A percentile compares a stretch with the other conserved stretches of the same genome.
phyloP scores from a whole-genome alignment of 1,284 basidiomycete species.

The Acaromyces ingoldii region DNA sequence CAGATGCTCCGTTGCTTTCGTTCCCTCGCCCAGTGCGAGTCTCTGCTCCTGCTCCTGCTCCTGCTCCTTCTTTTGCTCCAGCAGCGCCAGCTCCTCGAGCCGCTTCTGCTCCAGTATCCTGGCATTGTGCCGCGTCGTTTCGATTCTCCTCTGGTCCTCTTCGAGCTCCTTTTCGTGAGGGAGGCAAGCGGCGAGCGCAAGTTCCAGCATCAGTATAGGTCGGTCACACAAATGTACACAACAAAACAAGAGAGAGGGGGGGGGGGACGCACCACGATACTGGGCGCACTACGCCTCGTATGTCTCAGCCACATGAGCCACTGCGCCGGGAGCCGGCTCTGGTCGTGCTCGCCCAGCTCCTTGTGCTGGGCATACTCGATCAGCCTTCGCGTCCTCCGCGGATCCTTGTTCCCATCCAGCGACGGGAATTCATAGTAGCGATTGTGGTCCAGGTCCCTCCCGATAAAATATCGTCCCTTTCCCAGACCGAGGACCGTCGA shows the following conservation, averaged over 20 bases:
- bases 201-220: not conserved
- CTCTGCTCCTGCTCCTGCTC: not conserved
- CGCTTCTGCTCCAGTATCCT: constrained; percentile 8
- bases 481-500: constrained; percentile 30
- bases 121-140: constrained; percentile 17
- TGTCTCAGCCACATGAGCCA: constrained; percentile 49
- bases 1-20: not conserved
- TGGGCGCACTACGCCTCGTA: constrained; percentile 30
- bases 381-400: constrained; percentile 30
- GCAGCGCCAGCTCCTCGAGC: not conserved
- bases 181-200: too few relatives aligned
- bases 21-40: not conserved
- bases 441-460: constrained; percentile 38
- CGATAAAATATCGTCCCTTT: constrained; percentile 32
- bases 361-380: constrained; percentile 28
- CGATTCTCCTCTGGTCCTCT: constrained; percentile 12
- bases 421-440: constrained; percentile 40
- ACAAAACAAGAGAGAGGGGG: not conserved
- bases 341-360: constrained; percentile 38
- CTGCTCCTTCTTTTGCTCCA: constrained; percentile 2
- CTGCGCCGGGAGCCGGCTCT: constrained; percentile 39
- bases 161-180: constrained; percentile 8
- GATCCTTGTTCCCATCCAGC: constrained; percentile 30
- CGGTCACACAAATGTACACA: not conserved
- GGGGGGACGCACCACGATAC: constrained; percentile 22